Evolutionary conservation across 2,329 filamentous ascomycete species (phyloP), one percentile per base, ranked within the genome.

Genomic region (Calcarisporium arbuscula): DNA sequence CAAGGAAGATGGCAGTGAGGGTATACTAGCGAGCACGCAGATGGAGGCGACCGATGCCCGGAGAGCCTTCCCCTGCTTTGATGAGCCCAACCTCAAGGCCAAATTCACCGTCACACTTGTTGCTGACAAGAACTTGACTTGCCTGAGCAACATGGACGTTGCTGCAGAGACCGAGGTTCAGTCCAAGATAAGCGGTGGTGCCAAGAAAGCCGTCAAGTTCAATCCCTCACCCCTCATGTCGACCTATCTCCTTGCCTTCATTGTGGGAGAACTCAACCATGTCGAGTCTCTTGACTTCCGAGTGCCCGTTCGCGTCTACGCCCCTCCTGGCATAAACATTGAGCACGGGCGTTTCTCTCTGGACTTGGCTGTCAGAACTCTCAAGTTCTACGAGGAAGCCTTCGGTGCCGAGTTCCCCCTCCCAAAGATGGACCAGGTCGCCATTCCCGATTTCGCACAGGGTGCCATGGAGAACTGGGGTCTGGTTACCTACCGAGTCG

Each of bases 21-120:
- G 84, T 47, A 83, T 89, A 57, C 72, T 96, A 54, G 90, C 89
- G 19, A 90, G 88, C 18, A 86, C 86, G 14, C 90, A 96, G 69
- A 94, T 96, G 85, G 90, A 96, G 67, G 82, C 90, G 25, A 95
- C 90, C 11, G 90, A 96, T 65, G 89, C 87, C 42, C 78, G 90
- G 50, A 76, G 89, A 49, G 88, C 90, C 6, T 94, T 96, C 65
- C 90, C 90, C 28, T 95, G 90, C 65, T 95, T 95, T 59, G 90
- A 96, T 55, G 92, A 96, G 67, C 90, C 90, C 19, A 82, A 87
- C 18, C 72, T 96, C 48, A 96, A 96, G 70, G 86, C 90, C 25
- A 82, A 84, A 46, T 96, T 94, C 64, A 90, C 86, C 19, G 79
- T 95, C 44, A 95, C 89, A 1, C 72, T 96, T 48, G 74, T 96